Conservation (phyloP, 2,329 filamentous ascomycete species). For the Paraphoma sp. region DNA sequence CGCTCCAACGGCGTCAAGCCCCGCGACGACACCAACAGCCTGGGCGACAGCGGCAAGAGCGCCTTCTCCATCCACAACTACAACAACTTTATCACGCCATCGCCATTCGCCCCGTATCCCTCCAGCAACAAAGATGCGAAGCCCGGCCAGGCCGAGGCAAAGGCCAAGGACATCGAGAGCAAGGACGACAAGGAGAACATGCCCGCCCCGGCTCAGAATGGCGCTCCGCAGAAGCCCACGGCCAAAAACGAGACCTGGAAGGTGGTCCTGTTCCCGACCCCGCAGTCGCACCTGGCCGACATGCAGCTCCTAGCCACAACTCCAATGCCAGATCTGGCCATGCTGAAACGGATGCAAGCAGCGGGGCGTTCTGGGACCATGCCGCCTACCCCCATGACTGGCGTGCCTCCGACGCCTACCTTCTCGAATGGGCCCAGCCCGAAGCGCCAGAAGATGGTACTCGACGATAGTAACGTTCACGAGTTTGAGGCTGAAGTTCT, state of each 20-base stretch:
- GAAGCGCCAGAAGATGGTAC: slow-evolving; percentile 75
- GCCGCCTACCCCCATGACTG: slow-evolving; percentile 69
- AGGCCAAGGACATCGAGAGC: slow-evolving; percentile 47
- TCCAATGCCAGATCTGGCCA: slow-evolving; percentile 60
- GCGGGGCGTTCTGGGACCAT: slow-evolving; percentile 57
- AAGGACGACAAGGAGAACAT: slow-evolving; percentile 64
- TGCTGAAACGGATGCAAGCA: slow-evolving; percentile 57
- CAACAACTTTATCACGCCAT: slow-evolving; percentile 88
- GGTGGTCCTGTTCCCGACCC: slow-evolving; percentile 83
- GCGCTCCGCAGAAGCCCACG: slow-evolving; percentile 53
- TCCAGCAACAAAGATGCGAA: slow-evolving; percentile 35
- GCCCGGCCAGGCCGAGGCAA: slow-evolving; percentile 27
- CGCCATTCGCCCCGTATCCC: slow-evolving; percentile 79
- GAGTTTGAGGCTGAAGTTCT: slow-evolving; percentile 79
- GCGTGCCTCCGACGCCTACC: slow-evolving; percentile 62
- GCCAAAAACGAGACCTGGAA: slow-evolving; percentile 68
- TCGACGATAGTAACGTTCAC: slow-evolving; percentile 76
- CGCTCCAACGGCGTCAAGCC: slow-evolving; percentile 69
- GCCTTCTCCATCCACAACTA: slow-evolving; percentile 92
- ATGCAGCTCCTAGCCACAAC: slow-evolving; percentile 78
- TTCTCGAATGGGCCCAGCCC: slow-evolving; percentile 69
- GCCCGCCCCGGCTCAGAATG: slow-evolving; percentile 58
- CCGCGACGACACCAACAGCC: slow-evolving; percentile 55
- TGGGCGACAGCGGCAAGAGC: slow-evolving; percentile 65
- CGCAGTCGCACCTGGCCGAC: slow-evolving; percentile 76